phyloP scores from a whole-genome alignment of 768 basidiomycete genomes.

The Trametes cinnabarina region DNA sequence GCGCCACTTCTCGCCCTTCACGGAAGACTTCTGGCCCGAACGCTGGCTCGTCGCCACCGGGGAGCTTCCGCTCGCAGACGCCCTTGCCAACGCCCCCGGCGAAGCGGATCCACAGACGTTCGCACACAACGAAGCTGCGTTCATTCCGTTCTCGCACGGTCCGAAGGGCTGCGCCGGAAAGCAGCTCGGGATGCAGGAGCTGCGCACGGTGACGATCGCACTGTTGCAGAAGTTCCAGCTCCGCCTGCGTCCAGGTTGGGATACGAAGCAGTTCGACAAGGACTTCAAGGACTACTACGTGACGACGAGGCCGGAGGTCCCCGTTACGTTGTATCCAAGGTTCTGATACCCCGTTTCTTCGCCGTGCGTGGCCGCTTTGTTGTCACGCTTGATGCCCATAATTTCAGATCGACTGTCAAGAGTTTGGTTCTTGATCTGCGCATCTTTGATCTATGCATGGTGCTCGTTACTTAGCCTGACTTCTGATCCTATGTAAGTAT shows the following conservation, averaged over 20 bases:
- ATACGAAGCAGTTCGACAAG: slow-evolving; percentile 27
- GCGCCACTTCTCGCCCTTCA: slow-evolving; percentile 43
- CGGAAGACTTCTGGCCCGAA: slow-evolving; percentile 44
- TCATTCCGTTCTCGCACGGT: slow-evolving; percentile 46
- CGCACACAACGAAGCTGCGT: slow-evolving; percentile 31
- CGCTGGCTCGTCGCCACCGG: too few species aligned
- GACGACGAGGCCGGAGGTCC: slow-evolving; percentile 27
- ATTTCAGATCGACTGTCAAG: too few species aligned
- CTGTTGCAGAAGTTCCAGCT: slow-evolving; percentile 36
- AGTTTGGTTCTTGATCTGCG: too few species aligned
- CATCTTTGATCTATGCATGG: too few species aligned
- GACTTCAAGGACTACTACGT: slow-evolving; percentile 32
- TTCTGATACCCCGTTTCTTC: too few species aligned
- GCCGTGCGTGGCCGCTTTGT: too few species aligned
- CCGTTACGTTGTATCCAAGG: slow-evolving; percentile 8
- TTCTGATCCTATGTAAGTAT: too few species aligned
- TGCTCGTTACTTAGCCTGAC: too few species aligned
- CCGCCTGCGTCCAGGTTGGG: slow-evolving; percentile 29
- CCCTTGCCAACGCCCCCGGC: too few species aligned
- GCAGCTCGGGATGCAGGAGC: slow-evolving; percentile 39
- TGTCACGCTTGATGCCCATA: too few species aligned
- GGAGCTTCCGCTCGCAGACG: background rate
- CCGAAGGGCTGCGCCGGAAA: slow-evolving; percentile 52
- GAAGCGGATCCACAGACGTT: background rate
- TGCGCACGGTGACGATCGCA: slow-evolving; percentile 31